phyloP scores from a whole-genome alignment of 1,284 basidiomycete genomes.

The Flammula alnicola region DNA sequence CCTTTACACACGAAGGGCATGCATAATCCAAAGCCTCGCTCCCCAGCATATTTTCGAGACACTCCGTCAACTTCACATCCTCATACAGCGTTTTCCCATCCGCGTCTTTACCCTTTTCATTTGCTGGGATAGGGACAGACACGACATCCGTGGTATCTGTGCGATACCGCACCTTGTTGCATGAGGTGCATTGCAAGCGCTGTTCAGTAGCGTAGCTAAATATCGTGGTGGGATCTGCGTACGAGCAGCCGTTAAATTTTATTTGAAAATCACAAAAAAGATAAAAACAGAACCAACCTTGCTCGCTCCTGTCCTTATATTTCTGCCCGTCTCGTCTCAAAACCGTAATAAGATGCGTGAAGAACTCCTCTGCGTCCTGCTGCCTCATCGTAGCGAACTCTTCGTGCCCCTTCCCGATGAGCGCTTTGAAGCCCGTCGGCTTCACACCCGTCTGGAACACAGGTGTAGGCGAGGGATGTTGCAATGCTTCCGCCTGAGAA shows the following conservation, averaged over 20 bases:
- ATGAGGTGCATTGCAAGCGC: conserved; percentile 81
- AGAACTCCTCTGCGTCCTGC: conserved; percentile 97
- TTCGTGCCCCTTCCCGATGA: conserved; percentile 91
- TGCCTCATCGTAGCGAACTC: conserved; percentile 98
- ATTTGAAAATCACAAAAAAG: background rate
- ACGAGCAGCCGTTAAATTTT: no score
- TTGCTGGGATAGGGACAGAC: conserved; percentile 80
- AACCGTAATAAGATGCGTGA: conserved; percentile 78
- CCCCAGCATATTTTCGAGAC: conserved; percentile 71
- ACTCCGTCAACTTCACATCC: conserved; percentile 70
- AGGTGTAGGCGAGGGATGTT: conserved; percentile 45
- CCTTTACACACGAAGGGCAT: conserved; percentile 52
- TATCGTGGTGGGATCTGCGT: conserved; percentile 68
- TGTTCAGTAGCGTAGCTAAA: conserved; percentile 90
- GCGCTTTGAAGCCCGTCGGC: conserved; percentile 86
- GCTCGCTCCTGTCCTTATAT: conserved; percentile 39
- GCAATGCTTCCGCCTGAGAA: conserved; percentile 18
- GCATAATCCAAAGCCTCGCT: conserved; percentile 76
- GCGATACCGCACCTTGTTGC: conserved; percentile 88
- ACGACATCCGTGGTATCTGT: conserved; percentile 81
- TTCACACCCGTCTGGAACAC: conserved; percentile 88
- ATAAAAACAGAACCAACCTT: conserved; percentile 26
- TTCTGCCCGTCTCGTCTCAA: conserved; percentile 72
- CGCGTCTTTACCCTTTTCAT: conserved; percentile 53
- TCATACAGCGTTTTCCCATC: conserved; percentile 72